Base-by-base conservation (phyloP, 805 yeast genomes). In the Deakozyma indianensis region DNA sequence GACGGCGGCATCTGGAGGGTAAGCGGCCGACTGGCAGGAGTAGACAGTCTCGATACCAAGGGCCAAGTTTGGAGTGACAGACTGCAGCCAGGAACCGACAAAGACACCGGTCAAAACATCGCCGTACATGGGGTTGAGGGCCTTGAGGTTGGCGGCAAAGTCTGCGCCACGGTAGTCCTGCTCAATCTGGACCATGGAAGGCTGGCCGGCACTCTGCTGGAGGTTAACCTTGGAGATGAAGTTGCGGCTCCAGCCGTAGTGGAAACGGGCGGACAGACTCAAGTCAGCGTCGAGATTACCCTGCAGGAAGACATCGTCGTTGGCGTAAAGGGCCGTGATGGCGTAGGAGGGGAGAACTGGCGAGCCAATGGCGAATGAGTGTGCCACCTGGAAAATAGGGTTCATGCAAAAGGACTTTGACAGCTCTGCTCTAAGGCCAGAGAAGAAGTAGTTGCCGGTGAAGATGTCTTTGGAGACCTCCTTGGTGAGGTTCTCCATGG, bases 351-450 rank as follows among this genome's bases (percentile, higher is more conserved):
- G 95, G 64, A 84, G 71, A 42, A 77, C 75, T 53, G 80, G 78
- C 47, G 94, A 82, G 43, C 97, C 97, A 54, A 85, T 71, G 35
- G 94, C 74, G 60, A 92, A 82, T 49, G 95, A 81, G 64, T 92
- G 98, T 51, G 95, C 82, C 48, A 94, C 83, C 73, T 92, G 97
- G 81, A 92, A 92, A 48, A 85, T 88, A 48, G 98, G 98, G 66
- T 79, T 80, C 74, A 88, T 74, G 52, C 83, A 69, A 61, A 92
- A 86, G 14, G 88, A 85, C 73, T 90, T 90, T 69, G 85, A 83
- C 57, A 92, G 75, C 65, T 92, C 98, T 47, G 97, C 98, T 63
- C 95, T 83, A 59, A 92, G 74, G 48, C 98, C 98, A 35, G 95
- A 81, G 74, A 90, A 90, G 66, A 81, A 79, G 69, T 84, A 83